Conservation (phyloP, 1,139 yeast genomes). For the Taphrina wiesneri region DNA sequence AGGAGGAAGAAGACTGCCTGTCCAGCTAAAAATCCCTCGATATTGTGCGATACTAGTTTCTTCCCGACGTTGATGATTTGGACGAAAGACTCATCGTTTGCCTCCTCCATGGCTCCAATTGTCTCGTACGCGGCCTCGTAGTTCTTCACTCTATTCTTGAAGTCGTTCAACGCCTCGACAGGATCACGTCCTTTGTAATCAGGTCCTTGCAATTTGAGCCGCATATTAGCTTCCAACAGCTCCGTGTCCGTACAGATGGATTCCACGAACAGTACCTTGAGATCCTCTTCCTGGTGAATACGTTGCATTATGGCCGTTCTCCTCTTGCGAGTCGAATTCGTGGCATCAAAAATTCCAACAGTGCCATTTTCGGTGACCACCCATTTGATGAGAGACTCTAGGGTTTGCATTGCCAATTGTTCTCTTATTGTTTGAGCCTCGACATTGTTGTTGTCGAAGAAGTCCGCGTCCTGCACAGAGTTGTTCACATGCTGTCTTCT, state of each 20-base stretch:
- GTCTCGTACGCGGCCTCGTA: conserved; percentile 91
- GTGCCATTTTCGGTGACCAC: conserved; percentile 78
- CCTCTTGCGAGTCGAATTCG: conserved; percentile 79
- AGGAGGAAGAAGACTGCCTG: conserved; percentile 87
- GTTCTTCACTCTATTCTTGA: conserved; percentile 74
- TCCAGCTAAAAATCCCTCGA: conserved; percentile 88
- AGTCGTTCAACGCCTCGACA: conserved; percentile 73
- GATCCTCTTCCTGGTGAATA: conserved; percentile 57
- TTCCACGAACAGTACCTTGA: conserved; percentile 81
- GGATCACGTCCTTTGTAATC: conserved; percentile 89
- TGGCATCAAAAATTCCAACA: conserved; percentile 94
- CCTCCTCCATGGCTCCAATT: conserved; percentile 72
- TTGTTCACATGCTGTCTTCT: conserved; percentile 52
- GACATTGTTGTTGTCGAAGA: conserved; percentile 78
- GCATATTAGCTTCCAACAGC: conserved; percentile 76
- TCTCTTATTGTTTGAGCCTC: conserved; percentile 71
- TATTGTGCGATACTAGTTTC: conserved; percentile 86
- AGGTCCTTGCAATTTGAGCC: conserved; percentile 86
- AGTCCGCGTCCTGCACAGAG: conserved; percentile 57
- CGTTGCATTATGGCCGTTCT: conserved; percentile 69
- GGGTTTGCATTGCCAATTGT: conserved; percentile 94
- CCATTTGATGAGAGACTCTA: conserved; percentile 79
- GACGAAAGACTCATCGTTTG: conserved; percentile 69
- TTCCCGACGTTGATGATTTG: conserved; percentile 96
- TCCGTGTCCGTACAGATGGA: conserved; percentile 79